A percentile compares a stretch with the other conserved stretches of the same genome.
Evolutionary conservation across 164 flowering plant species (phyloP).

Genomic region (grape (Vitis vinifera)): ASM3070453v1 NC_081823.1:24995501-24996000

Average conservation of each 20-base stretch:
- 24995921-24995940: slow-evolving; percentile 11
- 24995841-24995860: no score
- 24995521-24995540: no score
- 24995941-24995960: background rate
- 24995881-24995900: background rate
- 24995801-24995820: background rate
- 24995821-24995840: no score
- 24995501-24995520: no score
- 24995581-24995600: no score
- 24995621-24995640: slow-evolving; percentile 12
- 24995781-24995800: slow-evolving; percentile 1
- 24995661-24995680: background rate
- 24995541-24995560: no score
- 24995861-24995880: slow-evolving; percentile 4
- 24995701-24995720: background rate
- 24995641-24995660: background rate
- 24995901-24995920: slow-evolving; percentile 5
- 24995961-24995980: background rate
- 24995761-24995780: background rate
- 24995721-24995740: background rate
- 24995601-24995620: slow-evolving; percentile 8
- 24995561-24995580: no score
- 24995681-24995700: slow-evolving; percentile 1
- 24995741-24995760: background rate
- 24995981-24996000: background rate